Evolutionary conservation across 2,329 filamentous ascomycete genomes (phyloP).

Genomic region (Aspergillus sp.): DNA sequence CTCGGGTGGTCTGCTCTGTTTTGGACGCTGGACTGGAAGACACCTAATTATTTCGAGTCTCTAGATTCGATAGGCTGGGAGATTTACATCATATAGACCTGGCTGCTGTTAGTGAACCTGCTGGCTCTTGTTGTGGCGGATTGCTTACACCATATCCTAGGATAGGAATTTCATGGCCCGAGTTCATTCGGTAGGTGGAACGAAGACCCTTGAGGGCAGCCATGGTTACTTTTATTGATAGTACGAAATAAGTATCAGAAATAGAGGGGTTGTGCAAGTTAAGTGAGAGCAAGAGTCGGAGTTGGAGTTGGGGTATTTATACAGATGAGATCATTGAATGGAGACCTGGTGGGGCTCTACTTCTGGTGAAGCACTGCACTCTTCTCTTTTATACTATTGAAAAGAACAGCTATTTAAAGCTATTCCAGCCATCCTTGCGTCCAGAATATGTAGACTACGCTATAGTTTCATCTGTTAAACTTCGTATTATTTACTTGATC

Average conservation of each 20-base stretch:
- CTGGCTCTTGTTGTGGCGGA: not conserved
- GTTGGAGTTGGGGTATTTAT: conserved; percentile 1
- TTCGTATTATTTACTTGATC: too few relatives aligned
- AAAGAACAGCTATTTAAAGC: not conserved
- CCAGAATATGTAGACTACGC: too few relatives aligned
- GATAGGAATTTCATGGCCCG: conserved; percentile 61
- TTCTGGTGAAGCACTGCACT: not conserved
- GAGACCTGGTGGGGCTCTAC: not conserved
- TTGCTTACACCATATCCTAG: conserved; percentile 58
- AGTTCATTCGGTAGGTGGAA: conserved; percentile 53
- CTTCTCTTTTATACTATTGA: not conserved
- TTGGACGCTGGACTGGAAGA: conserved; percentile 24
- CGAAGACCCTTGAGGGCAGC: conserved; percentile 18
- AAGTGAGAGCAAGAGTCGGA: not conserved
- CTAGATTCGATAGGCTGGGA: not conserved
- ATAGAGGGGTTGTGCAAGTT: not conserved
- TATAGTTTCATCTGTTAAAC: too few relatives aligned
- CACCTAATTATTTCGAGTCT: not conserved
- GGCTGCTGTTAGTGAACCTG: not conserved
- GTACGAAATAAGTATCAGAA: too few relatives aligned
- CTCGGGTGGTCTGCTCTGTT: conserved; percentile 26
- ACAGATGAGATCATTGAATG: conserved; percentile 6
- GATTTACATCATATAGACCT: conserved; percentile 36
- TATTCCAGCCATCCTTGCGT: not conserved
- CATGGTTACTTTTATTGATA: conserved; percentile 6